phyloP scores from a whole-genome alignment of 2,329 filamentous ascomycete species.

The Fusarium haematococcum region DNA sequence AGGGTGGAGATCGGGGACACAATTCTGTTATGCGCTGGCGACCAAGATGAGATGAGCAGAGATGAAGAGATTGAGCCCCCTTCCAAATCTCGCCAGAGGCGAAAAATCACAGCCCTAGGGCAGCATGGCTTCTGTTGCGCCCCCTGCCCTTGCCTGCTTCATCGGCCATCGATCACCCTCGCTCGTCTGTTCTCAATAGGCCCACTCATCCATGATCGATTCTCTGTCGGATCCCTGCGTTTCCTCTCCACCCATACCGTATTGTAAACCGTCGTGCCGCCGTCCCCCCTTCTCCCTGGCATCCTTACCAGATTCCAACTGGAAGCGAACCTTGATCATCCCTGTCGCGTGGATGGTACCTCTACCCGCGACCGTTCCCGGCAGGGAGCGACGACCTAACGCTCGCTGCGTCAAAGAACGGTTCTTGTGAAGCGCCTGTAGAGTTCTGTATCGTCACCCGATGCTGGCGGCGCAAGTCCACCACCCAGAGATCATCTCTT shows the following conservation, averaged over 20 bases:
- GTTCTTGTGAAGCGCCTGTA: constrained; percentile 23
- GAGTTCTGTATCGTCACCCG: constrained; percentile 9
- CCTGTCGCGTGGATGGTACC: constrained; percentile 34
- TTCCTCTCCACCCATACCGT: constrained; percentile 35
- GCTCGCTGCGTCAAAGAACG: constrained; percentile 21
- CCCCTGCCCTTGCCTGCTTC: constrained; percentile 29
- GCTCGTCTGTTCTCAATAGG: constrained; percentile 21
- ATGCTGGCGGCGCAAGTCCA: constrained; percentile 8
- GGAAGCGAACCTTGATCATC: constrained; percentile 40
- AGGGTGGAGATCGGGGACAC: not conserved
- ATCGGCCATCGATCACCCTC: constrained; percentile 36
- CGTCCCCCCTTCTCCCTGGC: constrained; percentile 26
- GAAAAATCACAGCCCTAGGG: constrained; percentile 34
- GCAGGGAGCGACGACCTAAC: constrained; percentile 22
- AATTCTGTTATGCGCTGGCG: constrained; percentile 1
- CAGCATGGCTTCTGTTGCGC: constrained; percentile 33
- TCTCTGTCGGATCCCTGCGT: constrained; percentile 36
- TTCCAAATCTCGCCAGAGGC: constrained; percentile 24
- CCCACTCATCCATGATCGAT: constrained; percentile 43
- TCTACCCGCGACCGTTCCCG: constrained; percentile 36
- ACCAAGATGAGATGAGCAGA: constrained; percentile 19
- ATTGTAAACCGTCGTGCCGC: constrained; percentile 37
- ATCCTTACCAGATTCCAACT: constrained; percentile 33
- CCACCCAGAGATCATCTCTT: not conserved
- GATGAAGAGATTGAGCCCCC: constrained; percentile 23